Evolutionary conservation across 2,329 filamentous ascomycete species (phyloP).

Genomic region (Calonectria henricotiae): DNA sequence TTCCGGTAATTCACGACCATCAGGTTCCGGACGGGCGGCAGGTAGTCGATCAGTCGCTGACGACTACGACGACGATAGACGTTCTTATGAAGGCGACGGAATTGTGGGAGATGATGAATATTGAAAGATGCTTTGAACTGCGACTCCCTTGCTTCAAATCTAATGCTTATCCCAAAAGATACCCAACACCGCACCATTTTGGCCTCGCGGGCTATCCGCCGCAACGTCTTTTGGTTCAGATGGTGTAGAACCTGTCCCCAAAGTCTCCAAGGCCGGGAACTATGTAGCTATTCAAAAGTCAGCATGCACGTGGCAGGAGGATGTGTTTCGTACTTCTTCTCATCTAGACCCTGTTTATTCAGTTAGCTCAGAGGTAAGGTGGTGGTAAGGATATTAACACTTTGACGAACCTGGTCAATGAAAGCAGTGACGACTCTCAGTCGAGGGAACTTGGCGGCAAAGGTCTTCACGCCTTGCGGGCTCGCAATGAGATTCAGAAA

Average conservation of each 20-base stretch:
- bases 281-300: conserved; percentile 82
- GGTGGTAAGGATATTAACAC: conserved; percentile 15
- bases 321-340: conserved; percentile 83
- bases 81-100: conserved; percentile 69
- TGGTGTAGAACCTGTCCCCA: conserved; percentile 95
- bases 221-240: conserved; percentile 66
- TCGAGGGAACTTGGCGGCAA: conserved; percentile 90
- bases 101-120: conserved; percentile 72
- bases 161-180: conserved; percentile 43
- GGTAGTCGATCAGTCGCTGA: conserved; percentile 53
- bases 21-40: conserved; percentile 46
- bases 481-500: conserved; percentile 99
- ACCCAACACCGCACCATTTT: conserved; percentile 38
- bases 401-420: conserved; percentile 79
- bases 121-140: conserved; percentile 56
- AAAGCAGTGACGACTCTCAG: conserved; percentile 95
- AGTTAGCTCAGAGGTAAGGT: conserved; percentile 43
- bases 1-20: conserved; percentile 51
- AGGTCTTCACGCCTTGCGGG: conserved; percentile 90
- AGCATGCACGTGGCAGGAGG: conserved; percentile 51
- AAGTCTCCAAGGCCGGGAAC: conserved; percentile 95
- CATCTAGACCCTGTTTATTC: conserved; percentile 81
- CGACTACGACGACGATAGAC: conserved; percentile 68
- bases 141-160: conserved; percentile 44
- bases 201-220: conserved; percentile 39